Conservation (phyloP, 805 yeast genomes). For the Tanozyma kutaoensis region DNA sequence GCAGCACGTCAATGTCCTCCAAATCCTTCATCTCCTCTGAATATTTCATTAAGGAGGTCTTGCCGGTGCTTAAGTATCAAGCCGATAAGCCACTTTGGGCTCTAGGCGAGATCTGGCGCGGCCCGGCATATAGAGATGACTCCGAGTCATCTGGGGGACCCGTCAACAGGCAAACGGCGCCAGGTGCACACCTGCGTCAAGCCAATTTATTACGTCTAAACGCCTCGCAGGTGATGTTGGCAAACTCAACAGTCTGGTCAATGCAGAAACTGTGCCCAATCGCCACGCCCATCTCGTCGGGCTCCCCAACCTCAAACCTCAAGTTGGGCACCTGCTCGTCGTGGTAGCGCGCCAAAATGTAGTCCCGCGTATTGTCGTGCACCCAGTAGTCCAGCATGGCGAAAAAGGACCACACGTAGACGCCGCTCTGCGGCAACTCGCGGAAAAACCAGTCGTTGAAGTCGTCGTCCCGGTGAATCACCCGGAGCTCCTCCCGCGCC, state of each 20-base stretch:
- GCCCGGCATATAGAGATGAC: conserved; percentile 5
- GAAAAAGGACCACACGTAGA: conserved; percentile 40
- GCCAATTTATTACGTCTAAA: neutral
- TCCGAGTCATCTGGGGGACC: conserved; percentile 4
- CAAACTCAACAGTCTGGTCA: conserved; percentile 37
- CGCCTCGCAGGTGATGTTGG: conserved; percentile 20
- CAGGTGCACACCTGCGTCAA: neutral
- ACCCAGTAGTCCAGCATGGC: conserved; percentile 62
- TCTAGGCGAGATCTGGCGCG: no score
- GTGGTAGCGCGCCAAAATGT: conserved; percentile 24
- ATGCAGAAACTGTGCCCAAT: conserved; percentile 53
- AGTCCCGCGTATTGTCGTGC: conserved; percentile 32
- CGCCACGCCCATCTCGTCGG: conserved; percentile 12
- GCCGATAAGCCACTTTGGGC: no score
- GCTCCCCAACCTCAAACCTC: conserved; percentile 16
- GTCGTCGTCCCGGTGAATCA: conserved; percentile 33
- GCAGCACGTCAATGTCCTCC: no score
- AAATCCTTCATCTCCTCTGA: no score
- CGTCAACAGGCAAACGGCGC: neutral
- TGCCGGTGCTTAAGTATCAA: no score
- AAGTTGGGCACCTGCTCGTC: conserved; percentile 13
- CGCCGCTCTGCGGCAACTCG: conserved; percentile 9
- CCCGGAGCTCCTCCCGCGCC: conserved; percentile 47
- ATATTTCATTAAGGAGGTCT: no score
- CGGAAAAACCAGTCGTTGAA: conserved; percentile 37